Base-by-base conservation (phyloP, 495 filamentous ascomycete genomes). In the Annulohypoxylon maeteangense region DNA sequence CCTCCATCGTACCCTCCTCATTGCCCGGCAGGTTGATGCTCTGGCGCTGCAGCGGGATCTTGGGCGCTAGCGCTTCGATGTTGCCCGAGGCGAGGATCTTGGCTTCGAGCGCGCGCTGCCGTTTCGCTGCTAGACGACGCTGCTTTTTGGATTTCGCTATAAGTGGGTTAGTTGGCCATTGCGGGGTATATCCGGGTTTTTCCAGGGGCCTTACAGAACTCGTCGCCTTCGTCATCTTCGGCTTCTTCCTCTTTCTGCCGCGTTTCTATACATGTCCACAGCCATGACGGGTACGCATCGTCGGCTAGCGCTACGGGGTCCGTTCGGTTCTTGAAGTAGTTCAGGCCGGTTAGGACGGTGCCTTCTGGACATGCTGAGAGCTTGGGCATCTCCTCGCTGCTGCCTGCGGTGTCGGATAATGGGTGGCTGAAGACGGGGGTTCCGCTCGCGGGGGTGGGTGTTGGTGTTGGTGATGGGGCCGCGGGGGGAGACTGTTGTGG, bases 221-320 rank as follows among this genome's bases (percentile, higher is more conserved):
- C 80, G 81, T 92, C 89, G 10, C 86, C 89, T 7, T 79, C 81
- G 8, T 67, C 80, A 5, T 66, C 78, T 1, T 69, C 75, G 12
- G 11, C 7, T 8, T 70, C 76, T 1, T 68, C 73, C 38, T 84
- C 85, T 74, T 85, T 84, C 3, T 48, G 20, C 71, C 81, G 76
- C 76, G 86, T 81, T 16, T 88, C 87, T 23, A 98, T 81, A 69
- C 94, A 87, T 0, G 75, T 80, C 95, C 95, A 99, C 58, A 99
- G 81, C 95, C 95, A 99, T 11, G 83, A 86, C 14, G 95, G 95
- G 82, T 99, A 99, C 60, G 93, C 94, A 32, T 86, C 81, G 77
- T 99, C 95, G 58, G 90, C 86, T 73, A 89, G 82, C 29, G 95
- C 95, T 10, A 97, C 71, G 0, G 89, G 89, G 75, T 93, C 89